phyloP scores from a whole-genome alignment of 108 stramenopile genomes.

The Fragilariopsis cylindrus region DNA sequence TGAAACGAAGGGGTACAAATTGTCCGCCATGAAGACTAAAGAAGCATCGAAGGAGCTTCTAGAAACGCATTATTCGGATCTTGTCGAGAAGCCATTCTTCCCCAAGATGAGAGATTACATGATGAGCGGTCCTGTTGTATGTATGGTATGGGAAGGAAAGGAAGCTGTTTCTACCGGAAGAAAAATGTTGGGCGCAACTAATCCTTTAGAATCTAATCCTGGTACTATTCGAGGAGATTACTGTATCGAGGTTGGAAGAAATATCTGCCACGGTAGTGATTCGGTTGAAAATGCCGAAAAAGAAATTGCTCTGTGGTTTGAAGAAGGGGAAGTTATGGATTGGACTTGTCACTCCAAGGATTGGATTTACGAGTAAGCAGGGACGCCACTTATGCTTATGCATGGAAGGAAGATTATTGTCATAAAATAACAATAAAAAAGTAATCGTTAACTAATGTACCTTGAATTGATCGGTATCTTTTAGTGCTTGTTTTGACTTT shows the following conservation, averaged over 20 bases:
- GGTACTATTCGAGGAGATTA: conserved; percentile 95
- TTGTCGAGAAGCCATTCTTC: conserved; percentile 94
- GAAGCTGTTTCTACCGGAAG: conserved; percentile 90
- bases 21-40: conserved; percentile 92
- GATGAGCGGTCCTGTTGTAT: conserved; percentile 66
- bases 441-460: not conserved
- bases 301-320: conserved; percentile 95
- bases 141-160: conserved; percentile 95
- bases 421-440: conserved; percentile 1
- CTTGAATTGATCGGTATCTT: not conserved
- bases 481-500: not conserved
- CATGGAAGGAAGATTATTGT: not conserved
- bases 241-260: conserved; percentile 82
- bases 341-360: conserved; percentile 72
- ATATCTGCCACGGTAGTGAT: conserved; percentile 90
- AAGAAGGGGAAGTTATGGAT: conserved; percentile 74
- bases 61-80: conserved; percentile 89
- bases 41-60: conserved; percentile 83
- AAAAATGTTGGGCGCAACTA: conserved; percentile 96
- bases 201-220: conserved; percentile 85
- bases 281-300: conserved; percentile 92
- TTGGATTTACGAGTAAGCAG: conserved; percentile 88
- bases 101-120: conserved; percentile 92
- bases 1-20: conserved; percentile 92
- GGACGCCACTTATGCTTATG: not conserved